A percentile compares a stretch with the other conserved stretches of the same genome.
These are phyloP conservation scores for Penicillium thymicola DNA, from an alignment of 2,329 filamentous ascomycete species.

Conservation along the genomic window DNA sequence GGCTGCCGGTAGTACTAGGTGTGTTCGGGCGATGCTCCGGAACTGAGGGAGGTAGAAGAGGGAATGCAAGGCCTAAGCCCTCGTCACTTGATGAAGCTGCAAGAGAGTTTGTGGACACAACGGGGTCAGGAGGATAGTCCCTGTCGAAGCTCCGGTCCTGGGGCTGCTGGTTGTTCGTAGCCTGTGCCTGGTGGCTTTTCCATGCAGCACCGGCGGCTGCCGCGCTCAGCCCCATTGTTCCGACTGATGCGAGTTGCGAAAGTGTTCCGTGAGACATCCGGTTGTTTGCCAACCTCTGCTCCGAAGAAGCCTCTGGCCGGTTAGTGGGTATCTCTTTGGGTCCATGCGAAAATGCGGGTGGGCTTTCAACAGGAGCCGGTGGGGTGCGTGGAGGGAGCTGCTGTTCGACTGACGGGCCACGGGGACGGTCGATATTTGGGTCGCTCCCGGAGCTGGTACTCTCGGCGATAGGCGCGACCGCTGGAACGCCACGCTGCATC, in stretches of 20 bases:
- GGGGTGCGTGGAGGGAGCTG: slow-evolving; percentile 52
- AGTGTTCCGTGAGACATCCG: slow-evolving; percentile 80
- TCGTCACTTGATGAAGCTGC: slow-evolving; percentile 16
- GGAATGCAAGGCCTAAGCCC: slow-evolving; percentile 23
- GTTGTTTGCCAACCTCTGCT: slow-evolving; percentile 76
- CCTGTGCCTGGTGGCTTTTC: slow-evolving; percentile 31
- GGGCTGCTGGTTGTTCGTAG: slow-evolving; percentile 7
- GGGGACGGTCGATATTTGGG: slow-evolving; percentile 17
- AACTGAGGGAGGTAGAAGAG: slow-evolving; percentile 23
- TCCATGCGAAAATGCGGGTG: slow-evolving; percentile 75
- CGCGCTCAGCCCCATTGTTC: slow-evolving; percentile 47
- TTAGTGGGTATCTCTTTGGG: slow-evolving; percentile 67
- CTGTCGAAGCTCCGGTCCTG: background rate
- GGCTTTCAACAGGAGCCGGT: slow-evolving; percentile 72
- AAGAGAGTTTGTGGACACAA: slow-evolving; percentile 2
- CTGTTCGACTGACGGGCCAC: slow-evolving; percentile 30
- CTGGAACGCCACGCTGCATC: slow-evolving; percentile 22
- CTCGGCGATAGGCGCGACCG: slow-evolving; percentile 30
- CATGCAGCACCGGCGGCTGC: slow-evolving; percentile 37
- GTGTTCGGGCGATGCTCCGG: slow-evolving; percentile 18
- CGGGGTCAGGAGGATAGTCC: background rate
- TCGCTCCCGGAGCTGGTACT: slow-evolving; percentile 44
- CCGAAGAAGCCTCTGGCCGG: slow-evolving; percentile 70
- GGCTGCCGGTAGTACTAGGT: slow-evolving; percentile 10
- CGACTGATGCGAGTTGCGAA: slow-evolving; percentile 71